Evolutionary conservation across 805 yeast species (phyloP), one percentile per base, ranked within the genome.

Genomic region (Metschnikowia noctiluminum): DNA sequence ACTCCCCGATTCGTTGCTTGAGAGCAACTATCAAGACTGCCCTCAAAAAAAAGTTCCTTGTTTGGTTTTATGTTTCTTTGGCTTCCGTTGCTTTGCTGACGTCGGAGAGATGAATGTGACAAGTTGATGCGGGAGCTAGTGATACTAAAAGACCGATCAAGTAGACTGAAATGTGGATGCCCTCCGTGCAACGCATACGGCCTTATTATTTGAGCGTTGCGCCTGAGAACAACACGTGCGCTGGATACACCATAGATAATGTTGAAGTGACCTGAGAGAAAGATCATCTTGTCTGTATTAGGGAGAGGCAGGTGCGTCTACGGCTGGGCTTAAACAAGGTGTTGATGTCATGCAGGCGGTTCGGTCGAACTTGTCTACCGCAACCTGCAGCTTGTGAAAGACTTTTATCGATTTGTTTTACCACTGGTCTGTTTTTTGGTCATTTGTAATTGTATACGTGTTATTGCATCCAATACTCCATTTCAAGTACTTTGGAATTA

Each of bases 331-430:
- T 14, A 14, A 14, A n/a, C 12, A 8, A 13, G 32, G 32, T 26
- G 37, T 16, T 38, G 47, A 32, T 38, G 47, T 38, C 47, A 45
- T 45, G 48, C 48, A 45, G 48, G 47, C 34, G 32, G 32, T 5
- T 3, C 32, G 12, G 32, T 12, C 13, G 6, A 30, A 9, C 32
- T 10, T 10, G 13, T 12, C 10, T 30, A 30, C 32, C 32, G 32
- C 32, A 9, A 30, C 32, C 32, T 30, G 32, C 12, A 30, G 13
- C 12, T 12, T 10, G 32, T 12, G 13, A 30, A 30, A 30, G 13
- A 30, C 10, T 30, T 9, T 30, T 9, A 30, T 9, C 32, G 21
- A 21, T 2, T 21, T 21, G 21, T 21, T 21, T 21, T 21, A 21
- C 21, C 21, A 21, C 21, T 30, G 32, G 13, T 30, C 27, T 30